phyloP scores from a whole-genome alignment of 2,329 filamentous ascomycete species.

The Scedosporium dehoogii region DNA sequence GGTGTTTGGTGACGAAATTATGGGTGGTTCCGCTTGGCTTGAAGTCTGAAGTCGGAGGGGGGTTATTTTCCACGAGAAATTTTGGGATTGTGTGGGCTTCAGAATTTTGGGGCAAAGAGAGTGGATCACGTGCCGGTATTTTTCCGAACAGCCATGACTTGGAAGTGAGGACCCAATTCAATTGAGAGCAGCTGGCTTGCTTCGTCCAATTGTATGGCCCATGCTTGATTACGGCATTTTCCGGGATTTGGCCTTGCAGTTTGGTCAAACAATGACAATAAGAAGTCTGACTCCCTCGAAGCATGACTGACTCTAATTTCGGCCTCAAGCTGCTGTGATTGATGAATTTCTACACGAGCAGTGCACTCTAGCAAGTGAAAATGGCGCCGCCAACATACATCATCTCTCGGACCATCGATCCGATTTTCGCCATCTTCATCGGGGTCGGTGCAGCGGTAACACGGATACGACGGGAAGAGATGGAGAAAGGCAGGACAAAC shows the following conservation, averaged over 20 bases:
- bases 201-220: neutral
- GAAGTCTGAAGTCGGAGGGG: conserved; percentile 20
- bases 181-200: too few relatives aligned
- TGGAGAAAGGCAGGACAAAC: conserved; percentile 43
- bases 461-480: conserved; percentile 51
- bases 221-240: neutral
- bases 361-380: conserved; percentile 3
- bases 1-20: conserved; percentile 15
- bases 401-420: conserved; percentile 48
- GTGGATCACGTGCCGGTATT: conserved; percentile 12
- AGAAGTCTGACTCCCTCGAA: neutral
- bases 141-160: too few relatives aligned
- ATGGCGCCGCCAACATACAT: conserved; percentile 50
- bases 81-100: conserved; percentile 31
- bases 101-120: conserved; percentile 27
- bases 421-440: conserved; percentile 48
- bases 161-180: too few relatives aligned
- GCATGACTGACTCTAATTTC: neutral
- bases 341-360: neutral
- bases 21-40: conserved; percentile 15
- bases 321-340: neutral
- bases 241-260: neutral
- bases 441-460: conserved; percentile 44
- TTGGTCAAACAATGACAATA: neutral
- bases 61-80: conserved; percentile 25